Percentiles rank a stretch among this genome's conserved stretches.
These are phyloP conservation scores for Phoenix dactylifera DNA, from an alignment of 176 grass and related monocot genomes.

Conservation along the genomic window DNA sequence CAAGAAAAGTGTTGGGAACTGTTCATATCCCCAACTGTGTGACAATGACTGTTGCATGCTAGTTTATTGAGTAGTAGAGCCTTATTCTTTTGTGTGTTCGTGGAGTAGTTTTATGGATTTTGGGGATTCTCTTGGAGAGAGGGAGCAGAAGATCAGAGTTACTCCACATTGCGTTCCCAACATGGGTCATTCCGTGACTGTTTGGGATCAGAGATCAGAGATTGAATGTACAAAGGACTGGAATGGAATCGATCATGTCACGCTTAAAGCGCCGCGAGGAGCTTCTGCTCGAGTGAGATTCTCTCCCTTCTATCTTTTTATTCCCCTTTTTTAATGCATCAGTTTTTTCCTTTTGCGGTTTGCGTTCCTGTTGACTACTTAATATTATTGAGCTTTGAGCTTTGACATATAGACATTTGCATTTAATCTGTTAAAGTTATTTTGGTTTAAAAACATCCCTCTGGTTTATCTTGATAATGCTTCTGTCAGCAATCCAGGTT, in stretches of 20 bases:
- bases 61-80: not conserved
- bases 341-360: not conserved
- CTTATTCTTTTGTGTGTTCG: too few species aligned
- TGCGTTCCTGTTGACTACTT: not conserved
- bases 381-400: not conserved
- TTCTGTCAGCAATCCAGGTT: conserved; percentile 50
- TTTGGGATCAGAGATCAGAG: conserved; percentile 39
- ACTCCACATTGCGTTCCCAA: not conserved
- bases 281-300: conserved; percentile 66
- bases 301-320: not conserved
- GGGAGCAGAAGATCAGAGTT: too few species aligned
- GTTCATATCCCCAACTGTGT: not conserved
- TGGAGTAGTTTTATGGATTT: not conserved
- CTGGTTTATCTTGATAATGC: not conserved
- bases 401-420: not conserved
- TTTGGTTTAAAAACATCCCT: too few species aligned
- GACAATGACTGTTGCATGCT: not conserved
- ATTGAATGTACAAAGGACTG: conserved; percentile 55
- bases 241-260: conserved; percentile 49
- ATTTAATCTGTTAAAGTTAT: not conserved
- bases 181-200: conserved; percentile 29
- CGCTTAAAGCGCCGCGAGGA: conserved; percentile 59
- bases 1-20: conserved; percentile 7
- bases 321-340: not conserved
- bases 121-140: not conserved